Percentiles rank a stretch among this genome's conserved stretches.
These are phyloP conservation scores for Aspergillus pseudoterreus DNA, from an alignment of 2,329 filamentous ascomycete species.

Conservation along the genomic window DNA sequence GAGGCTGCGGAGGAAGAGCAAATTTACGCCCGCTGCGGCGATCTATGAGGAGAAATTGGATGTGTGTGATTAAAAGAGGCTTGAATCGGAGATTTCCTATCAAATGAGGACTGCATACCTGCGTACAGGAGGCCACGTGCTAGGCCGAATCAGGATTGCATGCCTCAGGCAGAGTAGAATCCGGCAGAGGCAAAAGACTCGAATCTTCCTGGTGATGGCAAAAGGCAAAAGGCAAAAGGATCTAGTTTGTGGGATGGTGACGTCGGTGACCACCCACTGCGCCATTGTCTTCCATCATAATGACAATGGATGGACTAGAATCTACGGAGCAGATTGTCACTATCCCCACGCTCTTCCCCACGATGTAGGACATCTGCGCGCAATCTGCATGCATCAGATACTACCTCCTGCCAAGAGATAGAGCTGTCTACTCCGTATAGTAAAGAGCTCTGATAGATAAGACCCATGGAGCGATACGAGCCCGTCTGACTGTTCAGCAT, in stretches of 20 bases:
- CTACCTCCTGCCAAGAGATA: background rate
- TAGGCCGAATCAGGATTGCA: no score
- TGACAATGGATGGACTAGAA: no score
- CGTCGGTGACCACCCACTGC: no score
- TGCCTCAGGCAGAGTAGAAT: no score
- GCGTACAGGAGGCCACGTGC: no score
- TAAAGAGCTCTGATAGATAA: background rate
- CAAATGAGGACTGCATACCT: no score
- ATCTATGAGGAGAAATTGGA: conserved; percentile 12
- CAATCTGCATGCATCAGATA: background rate
- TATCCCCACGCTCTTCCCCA: background rate
- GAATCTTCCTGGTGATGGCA: no score
- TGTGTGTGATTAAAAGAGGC: background rate
- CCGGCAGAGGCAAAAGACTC: no score
- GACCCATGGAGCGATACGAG: conserved; percentile 5
- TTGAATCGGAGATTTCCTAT: background rate
- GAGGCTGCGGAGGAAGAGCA: conserved; percentile 24
- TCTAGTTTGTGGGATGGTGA: no score
- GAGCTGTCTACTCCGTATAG: background rate
- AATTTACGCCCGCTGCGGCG: conserved; percentile 20
- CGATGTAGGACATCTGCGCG: background rate
- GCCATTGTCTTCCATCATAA: no score
- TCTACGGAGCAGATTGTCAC: no score
- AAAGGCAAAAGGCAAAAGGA: no score
- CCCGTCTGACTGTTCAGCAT: background rate